phyloP scores from a whole-genome alignment of 2,329 filamentous ascomycete species.

The Alternaria viburni region DNA sequence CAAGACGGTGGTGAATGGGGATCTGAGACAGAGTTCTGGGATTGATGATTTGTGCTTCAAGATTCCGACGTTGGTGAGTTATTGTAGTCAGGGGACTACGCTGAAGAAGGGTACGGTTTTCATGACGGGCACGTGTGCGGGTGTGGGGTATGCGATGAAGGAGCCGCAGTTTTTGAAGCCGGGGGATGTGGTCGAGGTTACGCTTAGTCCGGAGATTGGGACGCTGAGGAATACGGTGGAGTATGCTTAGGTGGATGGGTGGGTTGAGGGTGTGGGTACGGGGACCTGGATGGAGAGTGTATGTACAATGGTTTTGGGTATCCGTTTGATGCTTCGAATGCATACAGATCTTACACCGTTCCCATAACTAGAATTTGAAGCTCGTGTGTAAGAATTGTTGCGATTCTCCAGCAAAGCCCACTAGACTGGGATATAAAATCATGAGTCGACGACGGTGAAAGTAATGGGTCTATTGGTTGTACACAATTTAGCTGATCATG shows the following conservation, averaged over 20 bases:
- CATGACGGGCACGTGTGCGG: slow-evolving; percentile 56
- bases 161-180: slow-evolving; percentile 45
- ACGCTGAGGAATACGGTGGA: slow-evolving; percentile 43
- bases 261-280: neutral
- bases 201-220: slow-evolving; percentile 36
- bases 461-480: neutral
- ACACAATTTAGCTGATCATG: neutral
- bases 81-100: slow-evolving; percentile 54
- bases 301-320: neutral
- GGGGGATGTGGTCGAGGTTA: slow-evolving; percentile 43
- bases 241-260: slow-evolving; percentile 25
- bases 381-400: neutral
- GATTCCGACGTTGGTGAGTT: slow-evolving; percentile 54
- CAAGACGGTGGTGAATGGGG: slow-evolving; percentile 57
- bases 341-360: neutral
- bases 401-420: accelerated
- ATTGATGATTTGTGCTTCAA: slow-evolving; percentile 58
- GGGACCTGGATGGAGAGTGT: neutral
- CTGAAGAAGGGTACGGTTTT: slow-evolving; percentile 57
- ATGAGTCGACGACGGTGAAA: neutral
- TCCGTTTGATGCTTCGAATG: neutral
- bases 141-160: slow-evolving; percentile 53
- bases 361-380: neutral
- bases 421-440: neutral
- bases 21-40: slow-evolving; percentile 56